Evolutionary conservation across 2,329 filamentous ascomycete genomes (phyloP).

Genomic region (Zymoseptoria pseudotritici): DNA sequence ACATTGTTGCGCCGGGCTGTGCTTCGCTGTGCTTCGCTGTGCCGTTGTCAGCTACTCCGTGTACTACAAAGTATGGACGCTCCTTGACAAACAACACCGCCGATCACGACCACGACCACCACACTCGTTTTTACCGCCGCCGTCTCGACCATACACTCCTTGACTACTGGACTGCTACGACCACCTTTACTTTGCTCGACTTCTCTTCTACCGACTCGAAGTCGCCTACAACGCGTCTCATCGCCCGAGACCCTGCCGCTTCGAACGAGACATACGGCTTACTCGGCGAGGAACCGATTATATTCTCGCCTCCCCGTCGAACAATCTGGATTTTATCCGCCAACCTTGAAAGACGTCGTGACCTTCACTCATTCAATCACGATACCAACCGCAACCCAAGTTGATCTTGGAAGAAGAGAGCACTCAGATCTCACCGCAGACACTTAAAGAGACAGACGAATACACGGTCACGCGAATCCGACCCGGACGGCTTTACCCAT

Average conservation of each 20-base stretch:
- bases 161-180: background rate
- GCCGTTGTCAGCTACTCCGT: background rate
- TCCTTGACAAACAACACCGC: background rate
- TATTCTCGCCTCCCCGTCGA: background rate
- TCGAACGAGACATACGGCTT: background rate
- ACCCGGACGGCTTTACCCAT: constrained; percentile 1
- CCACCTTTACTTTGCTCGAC: background rate
- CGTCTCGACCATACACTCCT: background rate
- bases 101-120: background rate
- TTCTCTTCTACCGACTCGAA: background rate
- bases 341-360: background rate
- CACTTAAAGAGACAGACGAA: background rate
- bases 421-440: background rate
- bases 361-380: background rate
- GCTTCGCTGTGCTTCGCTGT: background rate
- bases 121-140: background rate
- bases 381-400: background rate
- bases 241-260: background rate
- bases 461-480: background rate
- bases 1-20: too few species aligned
- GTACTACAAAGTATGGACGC: background rate
- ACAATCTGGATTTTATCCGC: background rate
- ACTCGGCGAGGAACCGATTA: background rate
- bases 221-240: background rate
- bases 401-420: background rate